Evolutionary conservation across 495 filamentous ascomycete genomes (phyloP), one percentile per base, ranked within the genome.

Genomic region (Penicillium coprophilum): DNA sequence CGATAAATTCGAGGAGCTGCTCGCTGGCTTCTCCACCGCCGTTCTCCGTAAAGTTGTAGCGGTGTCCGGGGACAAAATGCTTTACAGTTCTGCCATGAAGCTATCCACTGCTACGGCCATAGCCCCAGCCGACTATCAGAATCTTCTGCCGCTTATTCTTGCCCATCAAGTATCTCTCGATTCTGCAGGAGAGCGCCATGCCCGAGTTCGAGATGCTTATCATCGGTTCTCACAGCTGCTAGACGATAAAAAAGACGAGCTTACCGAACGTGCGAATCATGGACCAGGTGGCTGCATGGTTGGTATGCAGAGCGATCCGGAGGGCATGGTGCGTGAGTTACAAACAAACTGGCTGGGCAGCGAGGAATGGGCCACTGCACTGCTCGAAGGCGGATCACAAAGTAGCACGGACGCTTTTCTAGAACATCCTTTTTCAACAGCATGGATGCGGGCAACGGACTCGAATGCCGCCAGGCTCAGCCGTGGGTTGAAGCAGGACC

Each of bases 1-100:
- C 30, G 89, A 91, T 55, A 82, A 89, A 58, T 80, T 90, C 52
- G 88, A 90, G 65, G 91, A 96, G 70, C 70, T 93, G 2, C 77
- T 96, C 11, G 82, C 86, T 11, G 79, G 82, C 0, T 95, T 96
- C 67, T 94, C 92, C 6, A 87, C 85, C 20, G 80, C 83, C 0
- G 90, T 96, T 12, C 70, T 96, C 48, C 88, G 87, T 67, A 92
- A 88, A 62, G 59, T 82, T 10, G 69, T 87, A 21, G 71, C 77
- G 1, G 75, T 79, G 64, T 62, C 76, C 61, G 47, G 54, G 57
- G 61, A 63, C 49, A 57, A 61, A 65, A 57, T 57, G 46, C 45
- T 57, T 60, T 64, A 59, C 61, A 77, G 66, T 65, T 71, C 62
- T 28, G 86, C 85, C 5, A 76, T 84, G 67, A 76, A 67, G 15